Base-by-base conservation (phyloP, 306 rosid species). In the Malus fusca region DNA sequence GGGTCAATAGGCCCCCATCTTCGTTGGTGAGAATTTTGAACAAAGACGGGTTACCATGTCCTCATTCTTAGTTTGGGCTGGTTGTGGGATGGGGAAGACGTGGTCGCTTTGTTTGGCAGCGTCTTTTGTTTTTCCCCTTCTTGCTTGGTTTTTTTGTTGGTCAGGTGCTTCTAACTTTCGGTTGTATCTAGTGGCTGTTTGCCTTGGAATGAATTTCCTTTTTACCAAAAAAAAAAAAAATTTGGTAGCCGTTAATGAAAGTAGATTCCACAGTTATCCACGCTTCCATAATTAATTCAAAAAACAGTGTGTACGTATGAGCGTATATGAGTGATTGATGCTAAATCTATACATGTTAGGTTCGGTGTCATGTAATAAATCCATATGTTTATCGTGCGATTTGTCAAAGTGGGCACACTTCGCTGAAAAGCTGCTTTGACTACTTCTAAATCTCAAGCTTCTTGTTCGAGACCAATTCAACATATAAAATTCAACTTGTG, bases 391-490 rank as follows among this genome's bases (percentile, higher is more conserved):
- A 10, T 48, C 17, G 21, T 48, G 55, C 2, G 55, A 48, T 48
- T 48, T 48, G 55, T 17, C 11, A 19, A 19, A 53, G 23, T 53
- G 21, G 59, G 59, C 44, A 42, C 44, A 9, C 19, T 73, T 25
- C 79, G 66, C 72, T 48, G 74, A 73, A 63, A 75, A 77, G 71
- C 64, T 59, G 65, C 82, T 17, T 78, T 80, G 84, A 78, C 83
- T 72, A 64, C 37, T 26, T 25, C 55, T 51, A 17, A 15, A 51
- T 69, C 79, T 84, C 79, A 48, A 28, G 21, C 73, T 78, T 62
- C 28, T 28, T 61, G 22, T 59, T 33, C 31, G 40, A 17, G 78
- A 67, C 58, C 76, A 60, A 21, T 77, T 72, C 74, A 63, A 19
- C 23, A 25, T 37, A 37, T 37, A 37, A 7, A n/a, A 10, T 28